Percentiles rank a stretch among this genome's conserved stretches.
Conservation (phyloP, 1,284 basidiomycete genomes). For the Volvariella surrecta region DNA sequence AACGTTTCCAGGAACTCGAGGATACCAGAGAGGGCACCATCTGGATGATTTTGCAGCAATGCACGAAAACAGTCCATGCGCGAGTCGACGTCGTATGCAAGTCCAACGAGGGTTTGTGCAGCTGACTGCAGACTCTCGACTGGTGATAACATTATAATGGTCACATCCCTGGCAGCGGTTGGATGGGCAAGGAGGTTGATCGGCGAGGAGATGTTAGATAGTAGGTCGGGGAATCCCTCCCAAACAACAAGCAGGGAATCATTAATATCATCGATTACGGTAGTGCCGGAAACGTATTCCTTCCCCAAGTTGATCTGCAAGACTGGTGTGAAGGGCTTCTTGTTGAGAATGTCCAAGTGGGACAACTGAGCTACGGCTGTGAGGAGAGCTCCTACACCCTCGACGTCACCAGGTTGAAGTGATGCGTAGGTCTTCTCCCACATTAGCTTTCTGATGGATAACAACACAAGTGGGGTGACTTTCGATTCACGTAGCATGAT, state of each 20-base stretch:
- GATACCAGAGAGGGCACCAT: constrained; percentile 62
- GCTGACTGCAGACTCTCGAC: constrained; percentile 64
- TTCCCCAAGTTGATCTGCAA: constrained; percentile 20
- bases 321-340: constrained; percentile 36
- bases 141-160: constrained; percentile 75
- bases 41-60: constrained; percentile 59
- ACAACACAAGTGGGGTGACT: constrained; percentile 20
- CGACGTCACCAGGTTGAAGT: constrained; percentile 47
- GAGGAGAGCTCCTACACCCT: constrained; percentile 51
- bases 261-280: constrained; percentile 48
- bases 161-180: constrained; percentile 46
- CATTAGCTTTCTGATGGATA: constrained; percentile 39
- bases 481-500: constrained; percentile 10
- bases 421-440: constrained; percentile 65
- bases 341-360: constrained; percentile 57
- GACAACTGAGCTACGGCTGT: constrained; percentile 47
- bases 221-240: constrained; percentile 49
- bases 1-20: constrained; percentile 60
- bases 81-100: constrained; percentile 80
- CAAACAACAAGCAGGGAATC: constrained; percentile 44
- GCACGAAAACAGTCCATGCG: constrained; percentile 81
- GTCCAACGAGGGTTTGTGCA: constrained; percentile 68
- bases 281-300: constrained; percentile 16
- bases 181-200: constrained; percentile 43
- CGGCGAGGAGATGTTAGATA: constrained; percentile 48